Evolutionary conservation across 257 asterid species (phyloP).

Genomic region (Fraxinus anomala): DNA sequence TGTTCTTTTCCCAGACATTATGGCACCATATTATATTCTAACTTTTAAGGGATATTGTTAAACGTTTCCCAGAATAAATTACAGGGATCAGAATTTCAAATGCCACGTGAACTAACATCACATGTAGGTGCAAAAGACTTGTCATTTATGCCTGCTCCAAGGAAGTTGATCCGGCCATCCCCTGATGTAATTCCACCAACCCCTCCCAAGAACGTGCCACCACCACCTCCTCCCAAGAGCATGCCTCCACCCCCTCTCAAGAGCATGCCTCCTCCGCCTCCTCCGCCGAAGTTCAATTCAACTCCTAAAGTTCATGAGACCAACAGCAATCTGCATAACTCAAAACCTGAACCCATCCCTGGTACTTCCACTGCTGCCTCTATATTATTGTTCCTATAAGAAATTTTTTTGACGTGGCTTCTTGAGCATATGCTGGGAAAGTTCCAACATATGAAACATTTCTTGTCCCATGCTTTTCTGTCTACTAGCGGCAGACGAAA

Average conservation of each 20-base stretch:
- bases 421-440: not conserved
- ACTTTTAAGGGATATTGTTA: slow-evolving; percentile 47
- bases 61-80: slow-evolving; percentile 52
- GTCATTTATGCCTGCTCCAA: slow-evolving; percentile 37
- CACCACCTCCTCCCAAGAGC: no score
- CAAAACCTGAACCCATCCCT: slow-evolving; percentile 57
- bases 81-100: slow-evolving; percentile 71
- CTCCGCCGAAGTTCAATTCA: slow-evolving; percentile 60
- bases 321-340: slow-evolving; percentile 29
- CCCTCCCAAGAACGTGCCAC: slow-evolving; percentile 40
- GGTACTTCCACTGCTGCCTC: slow-evolving; percentile 43
- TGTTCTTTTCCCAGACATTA: slow-evolving; percentile 18
- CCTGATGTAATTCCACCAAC: slow-evolving; percentile 51
- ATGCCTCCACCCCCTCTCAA: no score
- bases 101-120: slow-evolving; percentile 69
- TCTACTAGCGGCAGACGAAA: not conserved
- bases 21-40: slow-evolving; percentile 31
- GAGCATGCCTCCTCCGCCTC: slow-evolving; percentile 40
- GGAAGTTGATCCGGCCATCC: slow-evolving; percentile 41
- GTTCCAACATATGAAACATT: not conserved
- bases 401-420: not conserved
- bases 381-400: slow-evolving; percentile 2
- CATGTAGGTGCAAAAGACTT: slow-evolving; percentile 59
- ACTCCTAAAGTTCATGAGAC: slow-evolving; percentile 37
- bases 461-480: not conserved